Conservation (phyloP, 768 basidiomycete species). For the Mycena alexandri region DNA sequence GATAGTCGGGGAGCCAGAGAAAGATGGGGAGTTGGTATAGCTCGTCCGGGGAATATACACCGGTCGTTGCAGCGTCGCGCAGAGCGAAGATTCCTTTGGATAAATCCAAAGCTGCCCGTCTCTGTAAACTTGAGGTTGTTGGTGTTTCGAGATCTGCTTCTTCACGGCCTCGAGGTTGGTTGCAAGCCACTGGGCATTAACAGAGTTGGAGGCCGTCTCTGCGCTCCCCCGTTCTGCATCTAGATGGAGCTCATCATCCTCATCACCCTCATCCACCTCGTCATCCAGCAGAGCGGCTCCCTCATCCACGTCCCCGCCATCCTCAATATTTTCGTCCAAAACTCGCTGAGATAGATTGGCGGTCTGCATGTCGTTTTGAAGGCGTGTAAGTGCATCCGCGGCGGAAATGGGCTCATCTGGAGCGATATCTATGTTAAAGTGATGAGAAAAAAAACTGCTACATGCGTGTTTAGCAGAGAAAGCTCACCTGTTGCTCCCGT, state of each 20-base stretch:
- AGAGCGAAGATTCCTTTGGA: constrained; percentile 21
- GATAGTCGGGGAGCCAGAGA: constrained; percentile 33
- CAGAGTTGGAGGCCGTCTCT: constrained; percentile 3
- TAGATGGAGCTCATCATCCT: constrained; percentile 5
- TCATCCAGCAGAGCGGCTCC: constrained; percentile 20
- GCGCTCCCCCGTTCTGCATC: constrained; percentile 16
- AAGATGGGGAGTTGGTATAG: constrained; percentile 18
- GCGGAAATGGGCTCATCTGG: constrained; percentile 1
- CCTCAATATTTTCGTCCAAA: constrained; percentile 14
- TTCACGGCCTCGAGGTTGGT: constrained; percentile 14
- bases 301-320: constrained; percentile 5
- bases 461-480: not conserved
- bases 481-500: not conserved
- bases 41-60: constrained; percentile 16
- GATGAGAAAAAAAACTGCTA: not conserved
- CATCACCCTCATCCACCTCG: constrained; percentile 17
- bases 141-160: constrained; percentile 15
- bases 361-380: constrained; percentile 9
- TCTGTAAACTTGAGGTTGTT: constrained; percentile 22
- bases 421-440: not conserved
- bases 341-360: not conserved
- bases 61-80: constrained; percentile 11
- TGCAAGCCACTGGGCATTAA: constrained; percentile 21
- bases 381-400: not conserved
- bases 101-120: not conserved